Evolutionary conservation across 805 yeast species (phyloP).

Genomic region (Pichia exigua): DNA sequence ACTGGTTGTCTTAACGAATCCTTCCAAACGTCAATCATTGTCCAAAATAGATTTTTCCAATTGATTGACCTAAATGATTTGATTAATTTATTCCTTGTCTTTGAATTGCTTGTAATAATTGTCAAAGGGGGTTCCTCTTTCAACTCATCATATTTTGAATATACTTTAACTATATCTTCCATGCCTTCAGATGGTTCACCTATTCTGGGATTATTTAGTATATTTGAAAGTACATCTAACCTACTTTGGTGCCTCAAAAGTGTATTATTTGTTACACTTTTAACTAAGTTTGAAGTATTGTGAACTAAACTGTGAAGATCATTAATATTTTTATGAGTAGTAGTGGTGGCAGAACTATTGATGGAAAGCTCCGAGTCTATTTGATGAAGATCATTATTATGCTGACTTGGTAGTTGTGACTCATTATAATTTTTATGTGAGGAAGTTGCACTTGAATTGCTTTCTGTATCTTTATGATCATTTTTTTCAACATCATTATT

Average conservation of each 20-base stretch:
- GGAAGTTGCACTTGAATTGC: background rate
- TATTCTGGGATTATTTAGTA: constrained; percentile 17
- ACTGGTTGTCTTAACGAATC: constrained; percentile 62
- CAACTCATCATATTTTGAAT: constrained; percentile 37
- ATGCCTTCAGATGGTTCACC: constrained; percentile 29
- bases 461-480: background rate
- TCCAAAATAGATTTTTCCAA: constrained; percentile 5
- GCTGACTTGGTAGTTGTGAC: background rate
- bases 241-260: constrained; percentile 1
- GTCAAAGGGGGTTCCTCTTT: background rate
- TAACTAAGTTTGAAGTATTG: background rate
- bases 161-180: constrained; percentile 41
- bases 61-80: constrained; percentile 3
- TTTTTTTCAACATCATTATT: background rate
- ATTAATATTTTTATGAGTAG: too few relatives aligned
- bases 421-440: background rate
- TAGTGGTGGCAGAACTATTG: background rate
- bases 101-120: background rate
- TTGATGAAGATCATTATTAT: background rate
- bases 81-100: background rate
- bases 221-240: constrained; percentile 9
- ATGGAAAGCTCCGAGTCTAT: background rate
- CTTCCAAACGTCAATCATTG: constrained; percentile 11
- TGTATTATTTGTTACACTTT: background rate
- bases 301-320: background rate